Base-by-base conservation (phyloP, 768 basidiomycete species). In the Tylopilus intermedius region DNA sequence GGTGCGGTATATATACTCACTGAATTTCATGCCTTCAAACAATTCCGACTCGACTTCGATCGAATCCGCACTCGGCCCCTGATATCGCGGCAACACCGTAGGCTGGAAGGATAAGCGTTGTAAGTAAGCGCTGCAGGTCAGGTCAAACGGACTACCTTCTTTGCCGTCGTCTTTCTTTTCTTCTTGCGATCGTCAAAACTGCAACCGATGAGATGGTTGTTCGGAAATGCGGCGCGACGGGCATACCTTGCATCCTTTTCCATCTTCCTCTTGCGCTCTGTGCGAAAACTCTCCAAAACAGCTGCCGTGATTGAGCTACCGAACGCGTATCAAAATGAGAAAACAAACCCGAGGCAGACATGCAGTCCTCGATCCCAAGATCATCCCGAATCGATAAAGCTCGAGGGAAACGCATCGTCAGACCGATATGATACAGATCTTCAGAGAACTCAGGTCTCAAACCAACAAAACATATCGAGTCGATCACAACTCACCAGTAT, bases 361-460 rank as follows among this genome's bases (percentile, higher is more conserved):
- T 78, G 65, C 88, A 90, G 61, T 92, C 90, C 1, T 78, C 79
- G 39, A 82, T 72, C 32, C 67, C 78, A 18, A 90, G 75, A 61
- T 96, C 93, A 46, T 90, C 88, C 22, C 91, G 81, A 54, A 94
- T 91, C 3, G 70, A 64, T 43, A 91, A 61, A 14, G 90, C 92
- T 51, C 94, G 81, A 42, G 96, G 95, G 64, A 99, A 99, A 21
- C 96, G 85, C 83, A 99, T 87, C 0, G 95, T 98, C 56, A 86
- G 82, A 4, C 86, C 88, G 57, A 93, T 67, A 48, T 88, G 87
- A 61, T 91, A 97, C 59, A 84, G 84, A 58, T 92, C 94, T 84
- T 55, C 58, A 37, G 50, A 30, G 40, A 8, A 4, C 47, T 54
- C 8, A 54, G 53, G 45, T 38, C 26, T 18, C n/a, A 27, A 18